A percentile compares a stretch with the other conserved stretches of the same genome.
phyloP scores from a whole-genome alignment of 2,329 filamentous ascomycete genomes.

The Aspergillus fischeri region DNA sequence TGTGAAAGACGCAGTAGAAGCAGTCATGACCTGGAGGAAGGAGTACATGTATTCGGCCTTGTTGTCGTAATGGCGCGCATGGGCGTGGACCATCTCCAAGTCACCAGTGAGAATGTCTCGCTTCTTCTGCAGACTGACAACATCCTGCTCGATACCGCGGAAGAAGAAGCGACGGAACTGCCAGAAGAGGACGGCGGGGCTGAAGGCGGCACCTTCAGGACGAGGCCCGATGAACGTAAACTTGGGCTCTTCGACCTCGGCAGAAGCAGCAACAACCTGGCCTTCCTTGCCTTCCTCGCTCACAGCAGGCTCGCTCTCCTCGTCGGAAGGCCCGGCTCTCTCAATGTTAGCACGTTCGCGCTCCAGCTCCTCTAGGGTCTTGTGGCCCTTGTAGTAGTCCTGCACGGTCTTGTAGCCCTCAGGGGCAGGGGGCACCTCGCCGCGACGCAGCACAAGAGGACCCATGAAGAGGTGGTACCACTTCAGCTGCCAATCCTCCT shows the following conservation, averaged over 20 bases:
- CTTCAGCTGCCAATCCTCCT: constrained; percentile 12
- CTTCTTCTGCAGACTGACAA: constrained; percentile 14
- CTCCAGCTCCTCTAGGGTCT: constrained; percentile 14
- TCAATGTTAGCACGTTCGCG: constrained; percentile 5
- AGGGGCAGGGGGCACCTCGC: constrained; percentile 8
- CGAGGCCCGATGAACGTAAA: constrained; percentile 11
- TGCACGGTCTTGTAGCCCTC: constrained; percentile 6
- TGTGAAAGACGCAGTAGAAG: constrained; percentile 13
- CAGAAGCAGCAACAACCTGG: background rate
- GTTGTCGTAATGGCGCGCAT: constrained; percentile 14
- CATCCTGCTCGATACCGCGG: constrained; percentile 15
- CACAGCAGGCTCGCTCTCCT: constrained; percentile 1
- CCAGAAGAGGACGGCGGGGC: constrained; percentile 15
- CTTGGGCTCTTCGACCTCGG: background rate
- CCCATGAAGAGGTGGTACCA: constrained; percentile 12
- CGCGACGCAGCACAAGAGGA: constrained; percentile 14
- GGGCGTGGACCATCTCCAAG: constrained; percentile 14
- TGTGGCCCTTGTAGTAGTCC: constrained; percentile 17
- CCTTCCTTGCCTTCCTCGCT: background rate
- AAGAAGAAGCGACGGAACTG: constrained; percentile 10
- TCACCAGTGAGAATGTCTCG: constrained; percentile 13
- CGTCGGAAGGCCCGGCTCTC: background rate
- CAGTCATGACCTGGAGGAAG: constrained; percentile 16
- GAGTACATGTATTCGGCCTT: constrained; percentile 17
- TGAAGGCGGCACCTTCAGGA: constrained; percentile 10